These are phyloP conservation scores for Singerocomus inundabilis DNA, from an alignment of 1,284 basidiomycete genomes.

Conservation along the genomic window DNA sequence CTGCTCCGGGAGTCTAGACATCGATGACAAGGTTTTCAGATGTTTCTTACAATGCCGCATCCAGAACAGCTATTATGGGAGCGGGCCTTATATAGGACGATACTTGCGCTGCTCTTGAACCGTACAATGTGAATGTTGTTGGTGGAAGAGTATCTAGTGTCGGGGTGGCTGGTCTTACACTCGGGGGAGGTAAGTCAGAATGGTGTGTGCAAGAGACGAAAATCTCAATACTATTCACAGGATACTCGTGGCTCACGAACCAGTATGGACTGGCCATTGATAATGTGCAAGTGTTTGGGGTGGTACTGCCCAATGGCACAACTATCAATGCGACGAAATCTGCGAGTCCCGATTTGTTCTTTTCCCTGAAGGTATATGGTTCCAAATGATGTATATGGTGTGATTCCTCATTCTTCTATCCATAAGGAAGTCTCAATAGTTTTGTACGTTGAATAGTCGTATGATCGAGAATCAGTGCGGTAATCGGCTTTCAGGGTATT, in stretches of 20 bases:
- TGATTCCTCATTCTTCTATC: background rate
- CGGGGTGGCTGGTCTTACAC: slow-evolving; percentile 42
- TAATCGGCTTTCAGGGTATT: slow-evolving; percentile 43
- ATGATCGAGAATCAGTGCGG: background rate
- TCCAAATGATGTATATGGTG: background rate
- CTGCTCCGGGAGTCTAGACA: slow-evolving; percentile 26
- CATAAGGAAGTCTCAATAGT: slow-evolving; percentile 57
- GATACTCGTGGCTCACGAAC: slow-evolving; percentile 13
- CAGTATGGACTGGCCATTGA: slow-evolving; percentile 53
- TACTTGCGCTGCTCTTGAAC: slow-evolving; percentile 42
- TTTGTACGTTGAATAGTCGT: slow-evolving; percentile 40
- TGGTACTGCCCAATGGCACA: slow-evolving; percentile 49
- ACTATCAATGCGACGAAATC: slow-evolving; percentile 38
- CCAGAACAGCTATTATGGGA: slow-evolving; percentile 45
- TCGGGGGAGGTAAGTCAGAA: slow-evolving; percentile 34
- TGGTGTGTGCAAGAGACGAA: slow-evolving; percentile 38
- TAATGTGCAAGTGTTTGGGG: slow-evolving; percentile 44
- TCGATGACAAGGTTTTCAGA: slow-evolving; percentile 10
- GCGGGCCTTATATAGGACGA: slow-evolving; percentile 46
- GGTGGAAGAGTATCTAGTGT: slow-evolving; percentile 43
- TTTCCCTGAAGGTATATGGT: slow-evolving; percentile 42
- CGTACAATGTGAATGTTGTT: slow-evolving; percentile 41
- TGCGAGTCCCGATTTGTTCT: slow-evolving; percentile 40
- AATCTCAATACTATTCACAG: background rate
- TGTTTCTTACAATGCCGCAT: slow-evolving; percentile 23